A percentile compares a stretch with the other conserved stretches of the same genome.
phyloP scores from a whole-genome alignment of 2,329 filamentous ascomycete species.

The Beauveria pseudobassiana region DNA sequence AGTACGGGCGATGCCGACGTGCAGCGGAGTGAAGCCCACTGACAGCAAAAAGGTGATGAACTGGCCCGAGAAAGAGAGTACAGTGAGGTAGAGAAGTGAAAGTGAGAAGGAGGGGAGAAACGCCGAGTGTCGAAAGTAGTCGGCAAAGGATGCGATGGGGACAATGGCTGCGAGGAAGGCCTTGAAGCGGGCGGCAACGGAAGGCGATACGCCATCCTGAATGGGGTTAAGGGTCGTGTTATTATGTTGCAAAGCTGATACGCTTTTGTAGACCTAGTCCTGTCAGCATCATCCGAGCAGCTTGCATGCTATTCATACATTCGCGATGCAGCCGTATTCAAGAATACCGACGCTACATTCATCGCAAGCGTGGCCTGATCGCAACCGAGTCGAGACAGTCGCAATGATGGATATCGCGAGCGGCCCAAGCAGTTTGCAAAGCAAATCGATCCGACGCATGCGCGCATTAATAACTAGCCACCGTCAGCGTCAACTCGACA shows the following conservation, averaged over 20 bases:
- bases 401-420: slow-evolving; percentile 47
- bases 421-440: slow-evolving; percentile 51
- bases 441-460: slow-evolving; percentile 56
- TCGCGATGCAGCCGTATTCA: slow-evolving; percentile 1
- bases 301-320: background rate
- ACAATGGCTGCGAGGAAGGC: slow-evolving; percentile 10
- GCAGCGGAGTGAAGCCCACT: slow-evolving; percentile 40
- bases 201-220: background rate
- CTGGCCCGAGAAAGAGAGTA: slow-evolving; percentile 51
- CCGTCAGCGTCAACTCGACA: slow-evolving; percentile 19
- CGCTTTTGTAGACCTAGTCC: slow-evolving; percentile 18
- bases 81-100: slow-evolving; percentile 54
- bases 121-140: slow-evolving; percentile 47
- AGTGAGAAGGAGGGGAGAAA: slow-evolving; percentile 54
- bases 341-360: slow-evolving; percentile 25
- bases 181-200: background rate
- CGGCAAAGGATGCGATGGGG: slow-evolving; percentile 15
- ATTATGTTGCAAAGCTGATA: slow-evolving; percentile 15
- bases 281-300: background rate
- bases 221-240: background rate
- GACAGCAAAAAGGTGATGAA: slow-evolving; percentile 58
- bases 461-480: slow-evolving; percentile 41
- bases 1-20: slow-evolving; percentile 47
- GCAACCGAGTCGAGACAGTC: slow-evolving; percentile 39
- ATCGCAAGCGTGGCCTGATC: slow-evolving; percentile 41